Evolutionary conservation across 139 green algal genomes (phyloP), one percentile per base, ranked within the genome.

Genomic region (Chlamydomonas sp.): DNA sequence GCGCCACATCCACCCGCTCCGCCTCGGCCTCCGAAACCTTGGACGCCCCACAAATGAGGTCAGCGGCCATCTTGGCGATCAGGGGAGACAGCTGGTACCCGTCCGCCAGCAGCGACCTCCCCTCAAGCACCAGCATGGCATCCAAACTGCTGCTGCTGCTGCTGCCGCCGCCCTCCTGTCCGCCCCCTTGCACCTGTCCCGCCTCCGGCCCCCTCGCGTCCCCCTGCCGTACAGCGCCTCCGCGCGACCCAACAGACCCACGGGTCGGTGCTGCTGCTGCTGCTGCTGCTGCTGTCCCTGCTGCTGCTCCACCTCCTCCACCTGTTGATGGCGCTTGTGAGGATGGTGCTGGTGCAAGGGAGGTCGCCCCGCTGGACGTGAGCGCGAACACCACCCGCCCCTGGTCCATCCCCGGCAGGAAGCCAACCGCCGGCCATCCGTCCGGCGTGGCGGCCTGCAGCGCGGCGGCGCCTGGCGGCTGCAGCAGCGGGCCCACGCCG

Each of bases 1-100:
- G 16, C 18, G 16, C 18, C 69, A 86, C 5, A 1, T n/a, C 68
- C 59, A 86, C 5, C 8, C 69, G 59, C 20, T 69, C 69, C 60
- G 59, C 18, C 3, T 86, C 81, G 17, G 63, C 81, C 71, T 86
- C 81, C 69, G 17, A 18, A 58, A 49, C 49, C 61, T 60, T 17
- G 60, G 59, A 49, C 16, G 64, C 81, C 1, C 81, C 81, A 20
- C 68, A 79, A 16, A 86, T 5, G 62, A 90, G 15, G 73, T 90
- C 86, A 3, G 74, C 86, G 17, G 86, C 86, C 62, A 79, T 84
- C 63, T 90, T 90, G 15, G 72, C 86, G 9, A 90, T 72, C n/a
- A 86, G 7, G 1, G 86, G 86, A 1, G 79, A 86, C 6, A 88
- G 84, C 75, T 69, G 59, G 64, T 88, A 88, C 7, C 84, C 84